phyloP scores from a whole-genome alignment of 495 filamentous ascomycete species.

The Aspergillus haitiensis region DNA sequence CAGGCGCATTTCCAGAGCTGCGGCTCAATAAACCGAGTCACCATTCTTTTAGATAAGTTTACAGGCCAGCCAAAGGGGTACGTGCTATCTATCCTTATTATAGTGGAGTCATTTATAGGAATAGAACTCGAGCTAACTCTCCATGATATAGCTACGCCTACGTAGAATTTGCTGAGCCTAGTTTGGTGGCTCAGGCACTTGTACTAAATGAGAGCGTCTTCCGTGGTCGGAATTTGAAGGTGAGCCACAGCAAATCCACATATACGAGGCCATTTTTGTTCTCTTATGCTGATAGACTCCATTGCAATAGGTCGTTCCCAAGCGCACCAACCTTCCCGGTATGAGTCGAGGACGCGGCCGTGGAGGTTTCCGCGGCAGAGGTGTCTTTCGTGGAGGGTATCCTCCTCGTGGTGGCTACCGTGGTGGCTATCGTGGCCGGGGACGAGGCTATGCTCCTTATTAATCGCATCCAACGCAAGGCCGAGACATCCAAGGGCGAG shows the following conservation, averaged over 20 bases:
- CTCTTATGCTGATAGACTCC: neutral
- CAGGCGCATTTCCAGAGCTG: conserved; percentile 98
- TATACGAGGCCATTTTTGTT: neutral
- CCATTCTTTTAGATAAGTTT: conserved; percentile 96
- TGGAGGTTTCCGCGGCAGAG: conserved; percentile 64
- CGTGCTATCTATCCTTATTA: conserved; percentile 27
- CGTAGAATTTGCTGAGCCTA: conserved; percentile 96
- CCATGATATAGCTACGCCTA: conserved; percentile 84
- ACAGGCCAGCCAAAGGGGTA: conserved; percentile 98
- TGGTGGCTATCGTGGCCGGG: conserved; percentile 73
- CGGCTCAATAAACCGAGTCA: conserved; percentile 96
- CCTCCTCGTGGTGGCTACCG: conserved; percentile 75
- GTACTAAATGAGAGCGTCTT: conserved; percentile 97
- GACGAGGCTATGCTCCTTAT: conserved; percentile 80
- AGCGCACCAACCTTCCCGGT: conserved; percentile 95
- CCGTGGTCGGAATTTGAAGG: conserved; percentile 92
- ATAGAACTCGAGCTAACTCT: conserved; percentile 36
- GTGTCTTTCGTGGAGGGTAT: conserved; percentile 60
- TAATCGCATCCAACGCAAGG: conserved; percentile 38
- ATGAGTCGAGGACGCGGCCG: conserved; percentile 82
- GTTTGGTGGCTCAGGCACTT: conserved; percentile 86
- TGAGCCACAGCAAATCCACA: conserved; percentile 31
- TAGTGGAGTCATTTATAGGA: neutral
- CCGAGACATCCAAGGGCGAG: neutral
- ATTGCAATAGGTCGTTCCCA: conserved; percentile 74